phyloP scores from a whole-genome alignment of 169 alveolate species.

The Plasmodium yoelii region DNA sequence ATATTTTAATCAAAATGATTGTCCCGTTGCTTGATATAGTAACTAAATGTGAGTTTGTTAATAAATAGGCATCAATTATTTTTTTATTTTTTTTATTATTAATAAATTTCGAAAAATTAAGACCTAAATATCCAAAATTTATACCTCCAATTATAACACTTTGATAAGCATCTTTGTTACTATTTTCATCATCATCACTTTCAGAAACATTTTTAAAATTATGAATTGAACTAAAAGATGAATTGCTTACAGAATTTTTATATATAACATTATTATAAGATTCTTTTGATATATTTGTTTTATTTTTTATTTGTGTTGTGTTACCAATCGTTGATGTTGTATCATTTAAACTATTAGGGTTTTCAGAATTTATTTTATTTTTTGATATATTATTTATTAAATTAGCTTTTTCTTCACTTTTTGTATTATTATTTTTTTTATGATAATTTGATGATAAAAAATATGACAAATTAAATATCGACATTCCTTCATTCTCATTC shows the following conservation, averaged over 20 bases:
- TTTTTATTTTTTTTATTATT: constrained; percentile 58
- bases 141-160: constrained; percentile 72
- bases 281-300: background rate
- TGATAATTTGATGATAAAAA: constrained; percentile 55
- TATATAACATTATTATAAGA: background rate
- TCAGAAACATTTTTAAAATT: constrained; percentile 34
- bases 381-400: background rate
- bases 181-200: constrained; percentile 24
- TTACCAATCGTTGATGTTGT: background rate
- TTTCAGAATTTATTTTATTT: background rate
- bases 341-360: background rate
- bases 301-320: background rate
- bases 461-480: constrained; percentile 55
- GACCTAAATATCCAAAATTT: constrained; percentile 66
- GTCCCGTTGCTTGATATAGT: constrained; percentile 62
- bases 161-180: constrained; percentile 53
- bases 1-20: constrained; percentile 26
- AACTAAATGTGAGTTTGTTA: constrained; percentile 41
- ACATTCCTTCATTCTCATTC: constrained; percentile 59
- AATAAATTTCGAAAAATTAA: constrained; percentile 52
- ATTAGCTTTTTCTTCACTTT: constrained; percentile 30
- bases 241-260: constrained; percentile 8
- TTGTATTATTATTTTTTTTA: constrained; percentile 45
- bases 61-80: constrained; percentile 49
- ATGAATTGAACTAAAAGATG: constrained; percentile 20